A percentile compares a stretch with the other conserved stretches of the same genome.
Evolutionary conservation across 139 green algal genomes (phyloP).

Genomic region (Tetradesmus lagerheimii): DNA sequence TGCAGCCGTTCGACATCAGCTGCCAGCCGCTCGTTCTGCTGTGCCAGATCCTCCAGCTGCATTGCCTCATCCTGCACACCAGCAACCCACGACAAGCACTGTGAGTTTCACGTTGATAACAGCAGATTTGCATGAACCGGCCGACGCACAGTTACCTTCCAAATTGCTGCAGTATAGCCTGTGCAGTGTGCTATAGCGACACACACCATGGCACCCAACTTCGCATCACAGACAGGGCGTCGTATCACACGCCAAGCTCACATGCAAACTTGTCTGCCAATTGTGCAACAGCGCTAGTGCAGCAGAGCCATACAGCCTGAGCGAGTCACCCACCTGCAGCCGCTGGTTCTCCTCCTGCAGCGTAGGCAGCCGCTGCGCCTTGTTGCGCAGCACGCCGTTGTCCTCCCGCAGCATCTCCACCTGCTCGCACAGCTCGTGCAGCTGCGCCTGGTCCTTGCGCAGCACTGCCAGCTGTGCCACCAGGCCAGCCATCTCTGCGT

Average conservation of each 20-base stretch:
- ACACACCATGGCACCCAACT: neutral
- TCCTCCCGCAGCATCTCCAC: slow-evolving; percentile 26
- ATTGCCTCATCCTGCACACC: neutral
- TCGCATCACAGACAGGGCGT: neutral
- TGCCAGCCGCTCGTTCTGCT: neutral
- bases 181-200: neutral
- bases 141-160: too few relatives aligned
- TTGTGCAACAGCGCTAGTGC: neutral
- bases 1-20: neutral
- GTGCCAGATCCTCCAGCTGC: neutral
- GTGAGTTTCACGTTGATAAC: neutral
- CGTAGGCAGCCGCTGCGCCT: slow-evolving; percentile 12
- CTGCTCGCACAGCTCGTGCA: slow-evolving; percentile 40
- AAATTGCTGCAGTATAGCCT: neutral
- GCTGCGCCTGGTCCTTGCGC: slow-evolving; percentile 12
- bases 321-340: slow-evolving; percentile 27
- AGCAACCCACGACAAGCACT: neutral
- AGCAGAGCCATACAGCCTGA: too few relatives aligned
- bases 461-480: slow-evolving; percentile 41
- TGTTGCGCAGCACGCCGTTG: slow-evolving; percentile 29
- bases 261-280: neutral
- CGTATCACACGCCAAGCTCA: neutral
- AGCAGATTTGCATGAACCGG: neutral
- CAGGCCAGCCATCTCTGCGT: slow-evolving; percentile 32
- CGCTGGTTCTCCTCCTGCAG: slow-evolving; percentile 42